phyloP scores from a whole-genome alignment of 768 basidiomycete species.

The Hypsizygus marmoreus region DNA sequence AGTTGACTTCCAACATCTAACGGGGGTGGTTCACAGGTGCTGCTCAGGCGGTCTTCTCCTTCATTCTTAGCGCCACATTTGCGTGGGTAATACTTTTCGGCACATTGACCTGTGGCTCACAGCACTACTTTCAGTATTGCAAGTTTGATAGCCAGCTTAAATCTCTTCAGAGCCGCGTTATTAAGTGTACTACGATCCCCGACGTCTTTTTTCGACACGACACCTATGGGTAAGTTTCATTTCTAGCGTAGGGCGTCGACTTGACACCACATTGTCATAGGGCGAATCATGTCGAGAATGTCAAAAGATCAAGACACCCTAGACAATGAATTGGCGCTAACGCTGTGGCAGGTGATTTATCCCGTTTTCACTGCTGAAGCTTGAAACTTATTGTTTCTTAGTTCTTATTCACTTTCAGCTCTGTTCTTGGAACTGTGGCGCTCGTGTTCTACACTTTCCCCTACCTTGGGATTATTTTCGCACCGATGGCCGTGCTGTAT shows the following conservation, averaged over 20 bases:
- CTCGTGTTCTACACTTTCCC: slow-evolving; percentile 71
- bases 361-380: background rate
- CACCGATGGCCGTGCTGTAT: slow-evolving; percentile 54
- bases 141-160: slow-evolving; percentile 42
- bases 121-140: slow-evolving; percentile 32
- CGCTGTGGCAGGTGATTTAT: slow-evolving; percentile 43
- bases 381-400: slow-evolving; percentile 17
- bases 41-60: slow-evolving; percentile 52
- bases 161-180: slow-evolving; percentile 58
- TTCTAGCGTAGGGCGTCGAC: background rate
- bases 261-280: slow-evolving; percentile 28
- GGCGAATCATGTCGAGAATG: slow-evolving; percentile 55
- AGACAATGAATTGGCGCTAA: slow-evolving; percentile 50
- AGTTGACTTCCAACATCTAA: slow-evolving; percentile 4
- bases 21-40: slow-evolving; percentile 37
- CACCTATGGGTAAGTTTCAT: slow-evolving; percentile 53
- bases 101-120: too few species aligned
- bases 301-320: slow-evolving; percentile 65
- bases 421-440: slow-evolving; percentile 54
- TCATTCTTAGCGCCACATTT: slow-evolving; percentile 49
- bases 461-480: slow-evolving; percentile 64
- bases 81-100: too few species aligned
- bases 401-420: slow-evolving; percentile 40
- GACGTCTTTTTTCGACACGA: slow-evolving; percentile 71
- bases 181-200: slow-evolving; percentile 59